Conservation (phyloP, 2,329 filamentous ascomycete species). For the Calonectria multiphialidica region DNA sequence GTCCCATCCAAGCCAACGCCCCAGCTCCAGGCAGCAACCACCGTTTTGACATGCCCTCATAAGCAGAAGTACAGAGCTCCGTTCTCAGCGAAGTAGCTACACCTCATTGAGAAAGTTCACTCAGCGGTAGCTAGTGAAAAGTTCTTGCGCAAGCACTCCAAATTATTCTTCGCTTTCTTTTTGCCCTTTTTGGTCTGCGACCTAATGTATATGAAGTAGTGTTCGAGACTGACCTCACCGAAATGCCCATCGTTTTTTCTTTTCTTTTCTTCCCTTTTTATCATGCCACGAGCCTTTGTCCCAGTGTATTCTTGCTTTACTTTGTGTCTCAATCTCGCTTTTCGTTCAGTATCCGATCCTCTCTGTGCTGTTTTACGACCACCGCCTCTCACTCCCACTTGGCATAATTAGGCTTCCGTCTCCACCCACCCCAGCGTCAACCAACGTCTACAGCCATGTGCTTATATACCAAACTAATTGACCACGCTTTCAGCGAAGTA, state of each 20-base stretch:
- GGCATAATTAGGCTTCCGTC: not conserved
- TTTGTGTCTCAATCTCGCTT: not conserved
- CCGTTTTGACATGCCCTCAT: not conserved
- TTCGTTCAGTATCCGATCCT: not conserved
- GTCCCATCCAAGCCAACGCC: not conserved
- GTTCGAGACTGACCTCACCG: not conserved
- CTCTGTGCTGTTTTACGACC: not conserved
- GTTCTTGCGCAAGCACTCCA: not conserved
- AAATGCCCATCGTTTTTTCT: too few relatives aligned
- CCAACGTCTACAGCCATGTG: not conserved
- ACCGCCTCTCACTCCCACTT: not conserved
- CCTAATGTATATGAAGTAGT: not conserved
- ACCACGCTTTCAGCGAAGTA: slow-evolving; percentile 5
- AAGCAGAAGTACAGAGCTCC: not conserved
- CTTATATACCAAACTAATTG: not conserved
- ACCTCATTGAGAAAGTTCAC: not conserved
- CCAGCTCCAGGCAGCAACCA: not conserved
- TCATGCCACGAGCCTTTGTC: not conserved
- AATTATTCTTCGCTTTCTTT: not conserved
- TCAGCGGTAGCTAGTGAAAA: not conserved
- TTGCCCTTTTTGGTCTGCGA: not conserved
- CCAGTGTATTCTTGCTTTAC: not conserved
- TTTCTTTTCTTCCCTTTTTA: too few relatives aligned
- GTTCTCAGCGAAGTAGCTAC: not conserved
- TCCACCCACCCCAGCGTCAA: not conserved